Base-by-base conservation (phyloP, 1,139 yeast genomes). In the Schizosaccharomyces versatilis region DNA sequence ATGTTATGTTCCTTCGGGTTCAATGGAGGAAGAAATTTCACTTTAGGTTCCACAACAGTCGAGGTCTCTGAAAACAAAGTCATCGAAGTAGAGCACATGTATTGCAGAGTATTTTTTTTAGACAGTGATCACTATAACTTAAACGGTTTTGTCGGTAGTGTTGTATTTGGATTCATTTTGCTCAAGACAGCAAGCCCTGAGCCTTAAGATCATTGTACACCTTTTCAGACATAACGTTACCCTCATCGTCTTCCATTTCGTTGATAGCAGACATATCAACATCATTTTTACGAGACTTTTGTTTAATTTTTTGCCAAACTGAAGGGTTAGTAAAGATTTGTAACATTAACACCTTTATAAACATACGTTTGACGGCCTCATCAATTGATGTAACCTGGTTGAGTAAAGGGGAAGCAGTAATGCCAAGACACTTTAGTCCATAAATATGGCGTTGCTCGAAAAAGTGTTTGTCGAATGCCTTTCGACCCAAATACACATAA, bases 211-310 rank as follows among this genome's bases (percentile, higher is more conserved):
- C 95, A 47, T 80, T 72, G 67, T 84, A 88, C 52, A 85, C 90
- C 62, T 78, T 77, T 60, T 79, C 81, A 40, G 82, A 75, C 94
- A 90, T 82, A 19, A 85, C 95, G 65, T 90, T 88, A 7, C 97
- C 98, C 39, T 84, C 86, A 1, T 78, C 81, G 64, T 90, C 97
- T 65, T 88, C 97, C 54, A 86, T 84, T 66, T 88, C 94, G 7
- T 44, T 44, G 6, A 44, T n/a, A 44, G 19, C 14, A 19, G 49
- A 32, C 19, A 65, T 64, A 55, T 73, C 73, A 17, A 69, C 72
- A 40, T 72, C 73, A 56, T 67, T 67, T 1, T 63, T 60, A 54
- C 74, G 65, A 24, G 66, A 66, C 42, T 73, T 73, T 47, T 66
- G 66, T 59, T 71, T 71, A 8, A 80, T 59, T 51, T 66, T 69